These are phyloP conservation scores for Microbotryum silenes-acaulis DNA, from an alignment of 1,284 basidiomycete species.

Conservation along the genomic window DNA sequence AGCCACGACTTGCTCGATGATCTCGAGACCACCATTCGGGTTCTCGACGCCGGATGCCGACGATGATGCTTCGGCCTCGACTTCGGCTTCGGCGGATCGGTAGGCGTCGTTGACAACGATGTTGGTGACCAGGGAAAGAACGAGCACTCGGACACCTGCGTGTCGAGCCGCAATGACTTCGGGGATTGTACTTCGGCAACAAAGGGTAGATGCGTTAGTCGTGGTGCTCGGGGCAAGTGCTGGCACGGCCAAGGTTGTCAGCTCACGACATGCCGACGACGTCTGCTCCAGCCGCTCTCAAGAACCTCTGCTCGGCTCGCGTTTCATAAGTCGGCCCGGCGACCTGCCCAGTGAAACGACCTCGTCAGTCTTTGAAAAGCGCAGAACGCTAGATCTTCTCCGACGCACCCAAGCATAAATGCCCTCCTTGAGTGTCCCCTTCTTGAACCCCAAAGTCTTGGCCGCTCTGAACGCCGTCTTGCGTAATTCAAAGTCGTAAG, in stretches of 20 bases:
- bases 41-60: neutral
- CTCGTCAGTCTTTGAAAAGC: neutral
- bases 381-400: neutral
- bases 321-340: slow-evolving; percentile 36
- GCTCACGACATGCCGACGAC: slow-evolving; percentile 32
- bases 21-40: neutral
- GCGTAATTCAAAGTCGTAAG: slow-evolving; percentile 34
- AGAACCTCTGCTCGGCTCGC: slow-evolving; percentile 33
- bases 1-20: slow-evolving; percentile 14
- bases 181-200: slow-evolving; percentile 27
- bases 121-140: slow-evolving; percentile 37
- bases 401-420: slow-evolving; percentile 31
- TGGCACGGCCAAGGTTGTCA: no score
- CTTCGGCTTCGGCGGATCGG: slow-evolving; percentile 26
- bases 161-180: slow-evolving; percentile 34
- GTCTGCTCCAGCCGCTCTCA: slow-evolving; percentile 30
- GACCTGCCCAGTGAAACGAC: neutral
- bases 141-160: slow-evolving; percentile 33
- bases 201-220: neutral
- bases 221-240: no score
- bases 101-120: slow-evolving; percentile 34
- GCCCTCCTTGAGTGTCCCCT: slow-evolving; percentile 27
- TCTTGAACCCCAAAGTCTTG: slow-evolving; percentile 17
- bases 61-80: slow-evolving; percentile 17
- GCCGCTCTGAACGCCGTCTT: slow-evolving; percentile 25